These are phyloP conservation scores for Byssoonygena ceratinophila DNA, from an alignment of 2,329 filamentous ascomycete species.

Conservation along the genomic window DNA sequence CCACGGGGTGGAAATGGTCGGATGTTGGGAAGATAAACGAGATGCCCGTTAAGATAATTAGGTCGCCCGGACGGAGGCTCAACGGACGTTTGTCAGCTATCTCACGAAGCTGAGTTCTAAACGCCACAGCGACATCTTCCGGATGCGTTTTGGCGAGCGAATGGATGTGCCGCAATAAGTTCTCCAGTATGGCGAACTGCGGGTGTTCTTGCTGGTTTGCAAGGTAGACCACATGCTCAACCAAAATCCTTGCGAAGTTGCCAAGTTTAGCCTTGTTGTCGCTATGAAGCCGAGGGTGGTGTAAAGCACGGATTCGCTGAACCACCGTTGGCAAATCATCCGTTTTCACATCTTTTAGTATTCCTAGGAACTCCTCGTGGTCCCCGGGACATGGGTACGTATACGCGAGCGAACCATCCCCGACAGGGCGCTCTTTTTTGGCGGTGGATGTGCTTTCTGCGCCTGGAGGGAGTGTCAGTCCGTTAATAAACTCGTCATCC, in stretches of 20 bases:
- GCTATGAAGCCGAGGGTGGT: conserved; percentile 75
- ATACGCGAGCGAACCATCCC: conserved; percentile 51
- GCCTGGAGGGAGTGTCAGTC: conserved; percentile 43
- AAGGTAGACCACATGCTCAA: conserved; percentile 50
- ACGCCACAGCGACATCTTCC: conserved; percentile 63
- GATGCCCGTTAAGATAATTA: conserved; percentile 73
- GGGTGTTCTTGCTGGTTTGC: conserved; percentile 41
- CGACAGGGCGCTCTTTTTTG: not conserved
- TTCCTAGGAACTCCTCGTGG: conserved; percentile 60
- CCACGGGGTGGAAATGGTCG: conserved; percentile 92
- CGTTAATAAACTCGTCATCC: conserved; percentile 62
- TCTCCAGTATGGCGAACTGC: conserved; percentile 62
- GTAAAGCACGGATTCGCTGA: conserved; percentile 80
- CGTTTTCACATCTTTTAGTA: conserved; percentile 51
- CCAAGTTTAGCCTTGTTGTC: conserved; percentile 76
- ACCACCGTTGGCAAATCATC: conserved; percentile 65
- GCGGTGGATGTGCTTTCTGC: conserved; percentile 34
- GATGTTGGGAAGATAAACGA: conserved; percentile 83
- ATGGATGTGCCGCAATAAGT: conserved; percentile 77
- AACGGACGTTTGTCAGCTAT: conserved; percentile 44
- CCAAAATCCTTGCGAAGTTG: conserved; percentile 41
- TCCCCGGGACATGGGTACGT: conserved; percentile 77
- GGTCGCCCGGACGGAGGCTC: conserved; percentile 55
- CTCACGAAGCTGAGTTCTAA: conserved; percentile 58
- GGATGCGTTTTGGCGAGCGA: conserved; percentile 82